These are phyloP conservation scores for Curvularia hawaiiensis DNA, from an alignment of 2,329 filamentous ascomycete genomes.

Conservation along the genomic window DNA sequence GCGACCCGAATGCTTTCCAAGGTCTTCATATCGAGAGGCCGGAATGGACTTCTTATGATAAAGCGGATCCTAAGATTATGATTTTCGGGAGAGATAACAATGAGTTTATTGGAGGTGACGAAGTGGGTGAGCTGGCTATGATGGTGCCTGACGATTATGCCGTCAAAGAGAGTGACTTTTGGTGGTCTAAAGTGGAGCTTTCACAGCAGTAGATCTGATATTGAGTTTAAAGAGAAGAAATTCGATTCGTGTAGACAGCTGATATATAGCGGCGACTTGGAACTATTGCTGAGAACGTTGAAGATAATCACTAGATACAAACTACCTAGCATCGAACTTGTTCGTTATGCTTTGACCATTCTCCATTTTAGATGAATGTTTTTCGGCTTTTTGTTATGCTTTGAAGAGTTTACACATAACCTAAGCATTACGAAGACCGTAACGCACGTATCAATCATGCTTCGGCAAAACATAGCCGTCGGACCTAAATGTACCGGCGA, in stretches of 20 bases:
- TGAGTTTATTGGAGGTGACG: conserved; percentile 51
- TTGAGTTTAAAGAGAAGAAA: too few relatives aligned
- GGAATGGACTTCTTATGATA: conserved; percentile 28
- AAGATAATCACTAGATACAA: too few relatives aligned
- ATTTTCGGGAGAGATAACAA: conserved; percentile 67
- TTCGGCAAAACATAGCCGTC: background rate
- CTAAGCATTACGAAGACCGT: background rate
- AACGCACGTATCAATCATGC: background rate
- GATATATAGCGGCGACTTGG: background rate
- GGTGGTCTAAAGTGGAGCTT: conserved; percentile 59
- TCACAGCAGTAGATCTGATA: conserved; percentile 34
- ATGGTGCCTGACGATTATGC: conserved; percentile 51
- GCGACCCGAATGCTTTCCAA: conserved; percentile 35
- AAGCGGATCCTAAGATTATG: conserved; percentile 36
- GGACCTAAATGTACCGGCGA: background rate
- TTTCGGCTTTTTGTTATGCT: too few relatives aligned
- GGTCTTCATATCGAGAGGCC: conserved; percentile 19
- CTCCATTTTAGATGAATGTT: too few relatives aligned
- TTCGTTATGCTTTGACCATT: too few relatives aligned
- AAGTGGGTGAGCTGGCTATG: conserved; percentile 45
- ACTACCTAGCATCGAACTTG: too few relatives aligned
- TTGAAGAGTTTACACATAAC: background rate
- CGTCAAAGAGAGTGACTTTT: conserved; percentile 61
- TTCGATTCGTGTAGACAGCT: background rate
- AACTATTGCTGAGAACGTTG: too few relatives aligned